Base-by-base conservation (phyloP, 768 basidiomycete genomes). In the Collybia mongolica region DNA sequence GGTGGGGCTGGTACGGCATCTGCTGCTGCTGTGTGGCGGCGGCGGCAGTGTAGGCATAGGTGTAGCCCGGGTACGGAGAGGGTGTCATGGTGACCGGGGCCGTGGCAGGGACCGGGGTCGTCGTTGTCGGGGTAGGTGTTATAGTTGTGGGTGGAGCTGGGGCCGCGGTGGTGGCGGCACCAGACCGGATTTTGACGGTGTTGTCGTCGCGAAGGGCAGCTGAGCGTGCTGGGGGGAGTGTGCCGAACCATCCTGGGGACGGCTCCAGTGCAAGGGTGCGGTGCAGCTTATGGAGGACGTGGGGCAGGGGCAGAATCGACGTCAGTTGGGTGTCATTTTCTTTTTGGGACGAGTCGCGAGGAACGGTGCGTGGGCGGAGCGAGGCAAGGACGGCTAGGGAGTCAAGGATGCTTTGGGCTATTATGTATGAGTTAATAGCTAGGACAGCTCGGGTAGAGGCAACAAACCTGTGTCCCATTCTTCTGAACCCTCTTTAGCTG, bases 381-480 rank as follows among this genome's bases (percentile, higher is more conserved):
- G 88, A 86, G 1, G 84, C 69, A 35, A 93, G 74, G 17, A 88
- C 55, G 2, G 77, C 72, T 47, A 93, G 73, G 9, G 90, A 90
- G 48, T 86, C 76, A 48, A 86, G 60, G 49, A 92, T 90, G 48
- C 81, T 75, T 64, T 86, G 82, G 18, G 90, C 91, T 92, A 61
- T 35, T 32, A 5, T 47, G 46, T 58, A 60, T 53, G 37, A 52
- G 47, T 48, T 32, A 53, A 46, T 51, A 55, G 32, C 39, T 23
- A 24, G 32, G 43, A 46, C 49, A 40, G 17, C 11, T 20, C 46
- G 53, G 52, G 47, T 37, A 37, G 29, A 46, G 40, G 44, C 28
- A 49, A 65, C 84, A 56, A 60, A 91, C 90, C 91, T 53, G 80
- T 81, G 56, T 89, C 84, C 86, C 86, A 90, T 64, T 93, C 90